Conservation (phyloP, 208 protist species). For the Crithidia fasciculata region DNA sequence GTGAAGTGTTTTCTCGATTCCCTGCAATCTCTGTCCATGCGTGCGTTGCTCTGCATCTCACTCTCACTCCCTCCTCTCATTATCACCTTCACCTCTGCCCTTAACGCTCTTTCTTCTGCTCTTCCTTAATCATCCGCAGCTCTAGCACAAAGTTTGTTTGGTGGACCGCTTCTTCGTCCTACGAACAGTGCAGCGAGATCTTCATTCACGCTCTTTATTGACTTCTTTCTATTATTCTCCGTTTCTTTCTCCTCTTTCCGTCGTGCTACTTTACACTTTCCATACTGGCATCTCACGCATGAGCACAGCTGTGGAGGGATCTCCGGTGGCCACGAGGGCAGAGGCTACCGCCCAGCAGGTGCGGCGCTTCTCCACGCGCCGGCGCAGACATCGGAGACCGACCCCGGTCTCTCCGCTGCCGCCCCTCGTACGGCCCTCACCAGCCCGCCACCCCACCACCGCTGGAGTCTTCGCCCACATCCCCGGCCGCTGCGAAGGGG, state of each 20-base stretch:
- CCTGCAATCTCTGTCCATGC: no score
- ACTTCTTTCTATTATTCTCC: not conserved
- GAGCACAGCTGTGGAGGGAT: not conserved
- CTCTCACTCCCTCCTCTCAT: no score
- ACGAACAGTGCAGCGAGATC: no score
- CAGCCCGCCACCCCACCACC: not conserved
- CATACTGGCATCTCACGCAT: not conserved
- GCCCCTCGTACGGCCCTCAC: constrained; percentile 4
- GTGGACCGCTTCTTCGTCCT: no score
- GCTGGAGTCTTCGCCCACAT: not conserved
- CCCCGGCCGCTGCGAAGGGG: not conserved
- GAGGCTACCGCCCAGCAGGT: constrained; percentile 24
- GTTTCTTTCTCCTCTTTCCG: not conserved
- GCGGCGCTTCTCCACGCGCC: constrained; percentile 20
- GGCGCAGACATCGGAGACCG: not conserved
- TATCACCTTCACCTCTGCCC: no score
- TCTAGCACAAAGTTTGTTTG: no score
- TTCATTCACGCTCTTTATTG: not conserved
- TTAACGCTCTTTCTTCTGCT: no score
- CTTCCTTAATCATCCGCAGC: no score
- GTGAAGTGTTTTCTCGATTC: no score
- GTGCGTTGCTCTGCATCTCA: no score
- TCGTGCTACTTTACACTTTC: no score
- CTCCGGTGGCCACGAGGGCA: constrained; percentile 17
- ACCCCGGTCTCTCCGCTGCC: constrained; percentile 1